These are phyloP conservation scores for Phytophthora syringae DNA, from an alignment of 352 stramenopile genomes.

Conservation along the genomic window DNA sequence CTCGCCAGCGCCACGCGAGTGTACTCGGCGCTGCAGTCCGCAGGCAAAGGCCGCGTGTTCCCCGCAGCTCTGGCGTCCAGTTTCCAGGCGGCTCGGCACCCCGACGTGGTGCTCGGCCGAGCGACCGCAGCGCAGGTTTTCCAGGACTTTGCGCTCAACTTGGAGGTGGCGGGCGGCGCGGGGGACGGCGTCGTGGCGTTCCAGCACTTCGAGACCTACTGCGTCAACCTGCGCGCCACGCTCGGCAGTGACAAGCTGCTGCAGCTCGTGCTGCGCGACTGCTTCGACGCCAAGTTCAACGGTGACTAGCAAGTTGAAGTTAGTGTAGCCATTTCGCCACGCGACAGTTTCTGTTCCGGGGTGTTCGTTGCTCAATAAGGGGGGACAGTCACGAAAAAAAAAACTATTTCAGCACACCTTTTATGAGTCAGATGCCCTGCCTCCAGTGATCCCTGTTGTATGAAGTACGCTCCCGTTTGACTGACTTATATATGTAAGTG, in stretches of 20 bases:
- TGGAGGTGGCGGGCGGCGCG: conserved; percentile 54
- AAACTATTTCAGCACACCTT: no score
- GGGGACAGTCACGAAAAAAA: neutral
- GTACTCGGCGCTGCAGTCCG: conserved; percentile 51
- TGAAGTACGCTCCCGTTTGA: no score
- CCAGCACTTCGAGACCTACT: conserved; percentile 75
- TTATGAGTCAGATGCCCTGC: neutral
- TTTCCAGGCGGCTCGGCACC: conserved; percentile 66
- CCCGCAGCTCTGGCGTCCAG: conserved; percentile 61
- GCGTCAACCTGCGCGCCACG: conserved; percentile 57
- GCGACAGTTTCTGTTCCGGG: conserved; percentile 8
- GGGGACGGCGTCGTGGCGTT: conserved; percentile 52
- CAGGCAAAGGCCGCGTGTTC: conserved; percentile 68
- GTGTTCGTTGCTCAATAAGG: conserved; percentile 2
- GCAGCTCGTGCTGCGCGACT: conserved; percentile 66
- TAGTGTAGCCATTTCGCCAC: conserved; percentile 27
- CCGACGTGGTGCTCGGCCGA: conserved; percentile 63
- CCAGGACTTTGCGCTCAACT: conserved; percentile 73
- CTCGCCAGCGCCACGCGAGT: conserved; percentile 43
- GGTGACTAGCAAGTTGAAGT: conserved; percentile 3
- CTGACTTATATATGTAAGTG: no score
- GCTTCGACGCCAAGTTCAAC: conserved; percentile 35
- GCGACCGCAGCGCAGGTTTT: conserved; percentile 48
- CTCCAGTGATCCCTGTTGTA: no score
- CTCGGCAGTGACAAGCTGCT: conserved; percentile 61